Conservation (phyloP, 2,329 filamentous ascomycete species). For the Westerdykella aurantiaca region DNA sequence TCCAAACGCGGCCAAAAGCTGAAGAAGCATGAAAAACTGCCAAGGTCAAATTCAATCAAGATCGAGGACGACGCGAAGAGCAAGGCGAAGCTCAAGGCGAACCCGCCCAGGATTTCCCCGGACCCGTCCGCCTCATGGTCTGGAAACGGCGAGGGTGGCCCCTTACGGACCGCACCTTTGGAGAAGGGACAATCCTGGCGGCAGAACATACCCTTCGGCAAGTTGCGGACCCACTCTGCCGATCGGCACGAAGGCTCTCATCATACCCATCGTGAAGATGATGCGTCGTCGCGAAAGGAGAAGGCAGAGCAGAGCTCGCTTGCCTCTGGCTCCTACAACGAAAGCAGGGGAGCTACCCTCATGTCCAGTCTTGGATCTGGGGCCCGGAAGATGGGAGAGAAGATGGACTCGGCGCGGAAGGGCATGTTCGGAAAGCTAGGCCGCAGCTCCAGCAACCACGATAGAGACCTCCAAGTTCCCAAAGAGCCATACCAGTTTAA, state of each 20-base stretch:
- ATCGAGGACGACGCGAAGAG: conserved; percentile 33
- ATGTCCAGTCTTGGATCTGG: conserved; percentile 69
- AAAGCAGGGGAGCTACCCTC: conserved; percentile 57
- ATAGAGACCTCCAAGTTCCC: conserved; percentile 56
- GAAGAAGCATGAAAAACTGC: conserved; percentile 36
- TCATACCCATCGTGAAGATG: conserved; percentile 26
- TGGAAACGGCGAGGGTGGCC: conserved; percentile 36
- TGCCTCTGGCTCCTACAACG: conserved; percentile 50
- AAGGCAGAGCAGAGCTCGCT: conserved; percentile 30
- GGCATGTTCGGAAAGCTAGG: conserved; percentile 74
- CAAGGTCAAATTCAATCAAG: conserved; percentile 42
- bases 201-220: conserved; percentile 58
- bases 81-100: conserved; percentile 28
- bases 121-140: conserved; percentile 26
- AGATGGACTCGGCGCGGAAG: conserved; percentile 66
- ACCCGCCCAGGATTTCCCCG: conserved; percentile 25
- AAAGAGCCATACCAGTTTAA: conserved; percentile 80
- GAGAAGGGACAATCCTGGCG: conserved; percentile 63
- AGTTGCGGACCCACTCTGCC: conserved; percentile 63
- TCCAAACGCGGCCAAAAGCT: conserved; percentile 24
- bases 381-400: conserved; percentile 67
- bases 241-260: conserved; percentile 52
- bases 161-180: conserved; percentile 58
- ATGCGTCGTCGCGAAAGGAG: conserved; percentile 19
- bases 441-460: conserved; percentile 65